Conservation (phyloP, 2,329 filamentous ascomycete species). For the Diaporthe sp. region DNA sequence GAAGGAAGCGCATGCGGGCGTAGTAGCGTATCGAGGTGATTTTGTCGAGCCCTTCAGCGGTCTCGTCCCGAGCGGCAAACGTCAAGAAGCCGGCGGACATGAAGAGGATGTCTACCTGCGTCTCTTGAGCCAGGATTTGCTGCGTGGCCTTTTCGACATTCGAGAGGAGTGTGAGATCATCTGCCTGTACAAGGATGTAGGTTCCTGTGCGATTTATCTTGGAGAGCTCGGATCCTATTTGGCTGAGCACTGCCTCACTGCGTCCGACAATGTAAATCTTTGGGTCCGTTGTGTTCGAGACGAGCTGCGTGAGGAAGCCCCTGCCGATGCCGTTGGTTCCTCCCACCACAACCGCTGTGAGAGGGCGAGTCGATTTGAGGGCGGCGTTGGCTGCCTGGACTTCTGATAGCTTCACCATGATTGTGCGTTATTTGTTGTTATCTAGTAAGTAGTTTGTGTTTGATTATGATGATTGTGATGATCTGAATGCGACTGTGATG, state of each 20-base stretch:
- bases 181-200: slow-evolving; percentile 56
- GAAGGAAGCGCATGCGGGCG: slow-evolving; percentile 62
- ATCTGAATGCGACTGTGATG: background rate
- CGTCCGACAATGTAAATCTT: slow-evolving; percentile 60
- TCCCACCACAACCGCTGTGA: slow-evolving; percentile 50
- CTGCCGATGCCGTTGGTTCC: slow-evolving; percentile 63
- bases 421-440: background rate
- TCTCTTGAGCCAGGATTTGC: slow-evolving; percentile 46
- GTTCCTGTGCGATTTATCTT: slow-evolving; percentile 51
- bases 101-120: slow-evolving; percentile 53
- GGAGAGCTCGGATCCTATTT: slow-evolving; percentile 52
- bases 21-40: slow-evolving; percentile 64
- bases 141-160: slow-evolving; percentile 50
- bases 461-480: background rate
- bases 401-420: slow-evolving; percentile 13
- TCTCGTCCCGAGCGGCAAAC: slow-evolving; percentile 54
- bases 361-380: slow-evolving; percentile 30
- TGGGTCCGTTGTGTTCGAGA: slow-evolving; percentile 50
- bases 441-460: background rate
- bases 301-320: slow-evolving; percentile 55
- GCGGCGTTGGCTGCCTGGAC: slow-evolving; percentile 9
- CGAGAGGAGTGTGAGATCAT: slow-evolving; percentile 51
- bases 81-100: slow-evolving; percentile 52
- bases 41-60: slow-evolving; percentile 64
- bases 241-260: slow-evolving; percentile 43